Percentiles rank a stretch among this genome's conserved stretches.
phyloP scores from a whole-genome alignment of 2,329 filamentous ascomycete genomes.

The Coniochaeta sp. region DNA sequence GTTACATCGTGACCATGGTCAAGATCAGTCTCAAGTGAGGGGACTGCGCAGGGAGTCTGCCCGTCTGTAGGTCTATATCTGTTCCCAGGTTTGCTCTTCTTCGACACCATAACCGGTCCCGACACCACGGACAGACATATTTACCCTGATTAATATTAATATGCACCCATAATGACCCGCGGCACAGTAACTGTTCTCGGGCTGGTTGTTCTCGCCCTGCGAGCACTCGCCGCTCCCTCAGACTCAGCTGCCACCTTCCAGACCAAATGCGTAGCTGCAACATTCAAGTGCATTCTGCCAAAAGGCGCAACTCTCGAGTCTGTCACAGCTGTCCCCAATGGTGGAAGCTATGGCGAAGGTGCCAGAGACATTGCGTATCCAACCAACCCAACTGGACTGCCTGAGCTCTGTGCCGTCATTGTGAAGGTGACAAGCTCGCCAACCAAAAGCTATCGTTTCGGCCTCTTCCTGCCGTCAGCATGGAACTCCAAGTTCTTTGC shows the following conservation, averaged over 20 bases:
- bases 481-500: slow-evolving; percentile 29
- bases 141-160: slow-evolving; percentile 1
- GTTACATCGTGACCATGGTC: background rate
- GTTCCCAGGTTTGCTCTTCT: background rate
- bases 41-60: background rate
- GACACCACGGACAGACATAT: background rate
- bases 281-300: slow-evolving; percentile 6
- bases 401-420: slow-evolving; percentile 29
- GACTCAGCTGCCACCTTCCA: background rate
- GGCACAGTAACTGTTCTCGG: background rate
- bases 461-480: slow-evolving; percentile 26
- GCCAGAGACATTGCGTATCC: slow-evolving; percentile 23
- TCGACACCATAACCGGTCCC: background rate
- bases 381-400: slow-evolving; percentile 26
- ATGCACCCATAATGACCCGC: background rate
- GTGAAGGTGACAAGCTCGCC: slow-evolving; percentile 23
- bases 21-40: background rate
- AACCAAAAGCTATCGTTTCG: slow-evolving; percentile 26
- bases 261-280: slow-evolving; percentile 7
- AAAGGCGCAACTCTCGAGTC: slow-evolving; percentile 10
- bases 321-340: slow-evolving; percentile 9
- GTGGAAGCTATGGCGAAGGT: slow-evolving; percentile 28
- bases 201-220: background rate
- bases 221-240: background rate
- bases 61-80: background rate